Percentiles rank a stretch among this genome's conserved stretches.
phyloP scores from a whole-genome alignment of 768 basidiomycete species.

The Lyophyllum shimeji region DNA sequence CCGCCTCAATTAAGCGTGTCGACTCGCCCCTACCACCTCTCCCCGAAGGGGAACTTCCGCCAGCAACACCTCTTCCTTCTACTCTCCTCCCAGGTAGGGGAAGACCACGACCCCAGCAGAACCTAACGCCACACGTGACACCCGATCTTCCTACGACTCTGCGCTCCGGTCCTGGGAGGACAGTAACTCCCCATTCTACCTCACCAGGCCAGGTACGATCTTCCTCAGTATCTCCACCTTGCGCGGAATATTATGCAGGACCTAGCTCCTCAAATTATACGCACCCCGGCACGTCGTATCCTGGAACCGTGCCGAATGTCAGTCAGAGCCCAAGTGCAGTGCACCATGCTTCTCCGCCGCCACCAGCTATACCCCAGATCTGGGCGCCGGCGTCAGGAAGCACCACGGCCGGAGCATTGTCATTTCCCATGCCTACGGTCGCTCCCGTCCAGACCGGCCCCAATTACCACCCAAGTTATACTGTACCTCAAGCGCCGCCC shows the following conservation, averaged over 20 bases:
- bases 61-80: constrained; percentile 17
- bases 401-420: constrained; percentile 10
- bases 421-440: constrained; percentile 33
- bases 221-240: constrained; percentile 2
- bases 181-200: constrained; percentile 2
- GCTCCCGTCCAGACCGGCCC: constrained; percentile 11
- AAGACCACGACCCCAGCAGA: constrained; percentile 16
- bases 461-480: constrained; percentile 1
- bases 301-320: background rate
- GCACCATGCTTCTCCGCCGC: background rate
- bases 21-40: constrained; percentile 40
- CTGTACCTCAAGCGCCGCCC: background rate
- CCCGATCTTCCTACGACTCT: constrained; percentile 38
- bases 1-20: constrained; percentile 20
- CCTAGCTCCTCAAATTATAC: background rate
- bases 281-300: background rate
- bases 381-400: constrained; percentile 3
- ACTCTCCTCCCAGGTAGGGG: constrained; percentile 21
- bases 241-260: background rate
- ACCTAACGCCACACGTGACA: constrained; percentile 9
- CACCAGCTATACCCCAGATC: background rate
- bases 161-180: constrained; percentile 31
- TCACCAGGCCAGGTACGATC: constrained; percentile 6
- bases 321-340: background rate
- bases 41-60: constrained; percentile 24